A percentile compares a stretch with the other conserved stretches of the same genome.
These are phyloP conservation scores for Marasmius sp. DNA, from an alignment of 1,284 basidiomycete species.

Conservation along the genomic window DNA sequence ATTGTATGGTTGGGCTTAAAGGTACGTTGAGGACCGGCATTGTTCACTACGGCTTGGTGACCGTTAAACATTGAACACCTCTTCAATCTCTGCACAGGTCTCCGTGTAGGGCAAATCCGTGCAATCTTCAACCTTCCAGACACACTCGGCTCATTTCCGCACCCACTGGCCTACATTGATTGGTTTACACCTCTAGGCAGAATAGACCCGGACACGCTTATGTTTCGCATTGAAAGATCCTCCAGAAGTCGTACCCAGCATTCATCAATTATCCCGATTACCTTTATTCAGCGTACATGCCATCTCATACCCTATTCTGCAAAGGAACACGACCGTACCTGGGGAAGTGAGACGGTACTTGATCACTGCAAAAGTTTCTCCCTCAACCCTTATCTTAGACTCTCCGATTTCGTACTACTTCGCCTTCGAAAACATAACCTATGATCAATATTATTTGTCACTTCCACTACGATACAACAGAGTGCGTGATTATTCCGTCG, in stretches of 20 bases:
- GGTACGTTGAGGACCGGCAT: not conserved
- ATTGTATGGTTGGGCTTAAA: not conserved
- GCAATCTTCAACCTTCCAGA: constrained; percentile 12
- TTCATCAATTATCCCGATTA: constrained; percentile 8
- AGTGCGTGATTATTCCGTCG: too few relatives aligned
- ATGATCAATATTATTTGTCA: too few relatives aligned
- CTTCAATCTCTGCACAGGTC: not conserved
- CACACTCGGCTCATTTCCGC: not conserved
- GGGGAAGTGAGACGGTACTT: constrained; percentile 1
- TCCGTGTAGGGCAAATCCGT: constrained; percentile 9
- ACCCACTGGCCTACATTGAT: constrained; percentile 13
- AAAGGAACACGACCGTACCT: not conserved
- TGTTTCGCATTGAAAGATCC: constrained; percentile 9
- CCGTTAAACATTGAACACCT: too few relatives aligned
- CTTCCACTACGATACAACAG: too few relatives aligned
- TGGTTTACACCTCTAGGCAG: constrained; percentile 15
- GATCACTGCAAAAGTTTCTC: not conserved
- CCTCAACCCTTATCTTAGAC: constrained; percentile 1
- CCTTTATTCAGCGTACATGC: constrained; percentile 7
- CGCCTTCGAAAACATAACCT: not conserved
- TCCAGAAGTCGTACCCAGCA: constrained; percentile 1
- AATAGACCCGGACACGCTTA: constrained; percentile 5
- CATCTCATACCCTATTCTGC: constrained; percentile 12
- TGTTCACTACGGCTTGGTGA: not conserved
- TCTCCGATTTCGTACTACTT: not conserved